Conservation (phyloP, 495 filamentous ascomycete species). For the Sporormia fimetaria region DNA sequence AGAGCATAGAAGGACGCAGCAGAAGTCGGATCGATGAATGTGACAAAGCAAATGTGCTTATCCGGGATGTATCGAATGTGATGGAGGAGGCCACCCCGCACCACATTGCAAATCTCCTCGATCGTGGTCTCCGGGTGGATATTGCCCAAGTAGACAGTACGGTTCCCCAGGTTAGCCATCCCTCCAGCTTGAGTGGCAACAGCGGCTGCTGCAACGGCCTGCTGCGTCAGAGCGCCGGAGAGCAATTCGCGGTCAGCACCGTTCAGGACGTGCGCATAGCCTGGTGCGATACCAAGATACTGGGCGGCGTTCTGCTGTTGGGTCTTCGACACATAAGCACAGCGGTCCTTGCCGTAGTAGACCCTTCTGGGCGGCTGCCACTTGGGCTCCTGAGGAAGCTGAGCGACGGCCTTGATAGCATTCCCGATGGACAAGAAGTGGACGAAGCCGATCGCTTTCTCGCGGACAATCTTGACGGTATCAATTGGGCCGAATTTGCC, state of each 20-base stretch:
- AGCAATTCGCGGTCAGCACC: conserved; percentile 92
- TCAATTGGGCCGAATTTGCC: conserved; percentile 95
- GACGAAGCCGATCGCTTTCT: conserved; percentile 97
- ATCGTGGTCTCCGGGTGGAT: conserved; percentile 98
- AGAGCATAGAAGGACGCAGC: conserved; percentile 96
- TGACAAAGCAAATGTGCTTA: conserved; percentile 99
- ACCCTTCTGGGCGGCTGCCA: conserved; percentile 93
- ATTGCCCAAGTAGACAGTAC: conserved; percentile 95
- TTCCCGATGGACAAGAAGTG: conserved; percentile 97
- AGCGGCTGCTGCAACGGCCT: conserved; percentile 92
- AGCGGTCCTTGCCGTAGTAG: conserved; percentile 97
- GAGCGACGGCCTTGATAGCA: conserved; percentile 96
- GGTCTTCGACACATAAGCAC: conserved; percentile 97
- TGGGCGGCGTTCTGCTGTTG: conserved; percentile 99
- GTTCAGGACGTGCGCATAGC: conserved; percentile 91
- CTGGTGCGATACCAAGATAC: conserved; percentile 95
- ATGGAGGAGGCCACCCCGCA: conserved; percentile 49
- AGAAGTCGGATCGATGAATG: conserved; percentile 96
- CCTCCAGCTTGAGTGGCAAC: conserved; percentile 94
- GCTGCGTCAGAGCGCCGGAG: conserved; percentile 88
- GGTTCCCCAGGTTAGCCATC: conserved; percentile 92
- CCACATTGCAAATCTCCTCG: conserved; percentile 63
- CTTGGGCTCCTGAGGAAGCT: conserved; percentile 89
- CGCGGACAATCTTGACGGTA: conserved; percentile 93
- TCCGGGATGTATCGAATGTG: conserved; percentile 98